Evolutionary conservation across 2,329 filamentous ascomycete species (phyloP).

Genomic region (Aspergillus sp.): DNA sequence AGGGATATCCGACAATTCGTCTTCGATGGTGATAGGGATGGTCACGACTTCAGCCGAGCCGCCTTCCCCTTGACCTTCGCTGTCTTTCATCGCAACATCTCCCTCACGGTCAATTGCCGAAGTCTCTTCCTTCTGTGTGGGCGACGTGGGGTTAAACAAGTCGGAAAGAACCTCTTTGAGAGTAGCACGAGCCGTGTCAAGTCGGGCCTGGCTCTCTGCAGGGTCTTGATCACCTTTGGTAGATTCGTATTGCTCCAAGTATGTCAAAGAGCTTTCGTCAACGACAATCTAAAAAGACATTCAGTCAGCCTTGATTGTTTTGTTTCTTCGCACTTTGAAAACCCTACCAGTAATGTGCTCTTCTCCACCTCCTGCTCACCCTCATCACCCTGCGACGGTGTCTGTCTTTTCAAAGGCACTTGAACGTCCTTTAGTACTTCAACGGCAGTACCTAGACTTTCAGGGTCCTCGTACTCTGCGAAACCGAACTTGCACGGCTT

Average conservation of each 20-base stretch:
- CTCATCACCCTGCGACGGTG: conserved; percentile 42
- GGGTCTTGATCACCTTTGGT: conserved; percentile 63
- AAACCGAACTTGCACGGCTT: conserved; percentile 90
- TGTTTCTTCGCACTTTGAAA: not conserved
- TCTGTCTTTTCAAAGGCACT: conserved; percentile 76
- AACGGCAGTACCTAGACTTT: conserved; percentile 80
- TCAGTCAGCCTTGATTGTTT: conserved; percentile 9
- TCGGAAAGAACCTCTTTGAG: conserved; percentile 69
- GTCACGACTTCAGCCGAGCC: conserved; percentile 79
- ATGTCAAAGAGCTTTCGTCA: conserved; percentile 78
- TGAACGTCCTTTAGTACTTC: conserved; percentile 80
- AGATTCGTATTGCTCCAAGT: conserved; percentile 78
- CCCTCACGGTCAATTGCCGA: conserved; percentile 61
- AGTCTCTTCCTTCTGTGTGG: conserved; percentile 45
- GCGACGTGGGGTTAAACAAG: conserved; percentile 66
- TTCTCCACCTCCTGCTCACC: conserved; percentile 61
- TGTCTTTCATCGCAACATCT: conserved; percentile 69
- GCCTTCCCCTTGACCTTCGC: conserved; percentile 55
- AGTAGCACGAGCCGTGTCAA: conserved; percentile 67
- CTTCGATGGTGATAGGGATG: conserved; percentile 82
- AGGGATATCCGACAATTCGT: conserved; percentile 92
- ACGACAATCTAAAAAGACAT: conserved; percentile 57
- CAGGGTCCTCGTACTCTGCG: conserved; percentile 88
- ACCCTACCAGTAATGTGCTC: conserved; percentile 62
- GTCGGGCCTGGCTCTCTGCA: conserved; percentile 62